Conservation (phyloP, 1,284 basidiomycete species). For the Tetrapyrgos nigripes region DNA sequence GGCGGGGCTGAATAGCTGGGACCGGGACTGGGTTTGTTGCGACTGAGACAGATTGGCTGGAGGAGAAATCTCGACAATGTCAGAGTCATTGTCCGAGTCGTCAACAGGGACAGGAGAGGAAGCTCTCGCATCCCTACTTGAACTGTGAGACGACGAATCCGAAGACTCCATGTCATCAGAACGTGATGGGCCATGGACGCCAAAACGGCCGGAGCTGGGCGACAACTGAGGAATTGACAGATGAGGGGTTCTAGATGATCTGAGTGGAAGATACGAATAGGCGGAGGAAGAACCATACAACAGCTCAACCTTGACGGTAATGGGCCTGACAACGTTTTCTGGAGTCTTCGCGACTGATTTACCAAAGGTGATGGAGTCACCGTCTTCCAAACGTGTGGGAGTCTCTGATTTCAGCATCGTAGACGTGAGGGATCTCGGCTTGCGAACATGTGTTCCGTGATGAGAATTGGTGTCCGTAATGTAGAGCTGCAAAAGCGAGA, state of each 20-base stretch:
- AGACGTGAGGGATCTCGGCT: slow-evolving; percentile 49
- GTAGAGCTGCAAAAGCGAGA: slow-evolving; percentile 48
- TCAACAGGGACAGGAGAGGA: slow-evolving; percentile 33
- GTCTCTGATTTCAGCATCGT: slow-evolving; percentile 52
- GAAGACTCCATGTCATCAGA: slow-evolving; percentile 49
- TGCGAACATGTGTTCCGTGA: slow-evolving; percentile 66
- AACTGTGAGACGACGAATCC: slow-evolving; percentile 34
- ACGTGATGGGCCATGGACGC: too few relatives aligned
- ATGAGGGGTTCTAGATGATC: slow-evolving; percentile 32
- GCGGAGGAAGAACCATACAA: slow-evolving; percentile 38
- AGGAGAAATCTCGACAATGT: slow-evolving; percentile 55
- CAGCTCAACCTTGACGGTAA: slow-evolving; percentile 64
- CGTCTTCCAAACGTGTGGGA: slow-evolving; percentile 58
- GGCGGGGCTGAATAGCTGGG: slow-evolving; percentile 20
- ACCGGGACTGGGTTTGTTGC: slow-evolving; percentile 7
- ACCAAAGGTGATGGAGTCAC: slow-evolving; percentile 75
- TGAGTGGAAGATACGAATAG: slow-evolving; percentile 22
- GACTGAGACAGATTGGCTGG: slow-evolving; percentile 19
- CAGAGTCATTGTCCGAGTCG: slow-evolving; percentile 54
- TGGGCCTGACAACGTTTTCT: slow-evolving; percentile 58
- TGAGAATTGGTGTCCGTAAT: slow-evolving; percentile 66
- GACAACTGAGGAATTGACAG: slow-evolving; percentile 15
- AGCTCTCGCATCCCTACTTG: slow-evolving; percentile 17
- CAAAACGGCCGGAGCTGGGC: slow-evolving; percentile 52
- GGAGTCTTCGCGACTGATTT: slow-evolving; percentile 69